Evolutionary conservation across 2,329 filamentous ascomycete species (phyloP).

Genomic region (Diaporthe citriasiana): DNA sequence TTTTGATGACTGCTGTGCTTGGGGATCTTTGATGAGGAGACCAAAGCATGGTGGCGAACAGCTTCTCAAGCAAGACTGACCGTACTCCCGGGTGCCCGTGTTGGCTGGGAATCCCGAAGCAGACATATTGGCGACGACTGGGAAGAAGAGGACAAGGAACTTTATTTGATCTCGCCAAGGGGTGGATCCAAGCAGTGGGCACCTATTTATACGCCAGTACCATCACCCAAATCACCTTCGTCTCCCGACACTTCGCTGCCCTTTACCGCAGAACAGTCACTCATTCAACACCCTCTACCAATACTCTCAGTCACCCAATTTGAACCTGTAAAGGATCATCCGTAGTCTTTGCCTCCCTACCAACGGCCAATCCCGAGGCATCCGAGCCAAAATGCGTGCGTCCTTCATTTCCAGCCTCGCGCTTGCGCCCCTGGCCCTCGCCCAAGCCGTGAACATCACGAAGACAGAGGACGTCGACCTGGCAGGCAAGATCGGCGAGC

Average conservation of each 20-base stretch:
- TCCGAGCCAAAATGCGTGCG: neutral
- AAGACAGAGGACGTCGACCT: slow-evolving; percentile 13
- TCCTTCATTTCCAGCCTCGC: slow-evolving; percentile 3
- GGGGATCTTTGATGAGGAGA: neutral
- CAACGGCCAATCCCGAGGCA: neutral
- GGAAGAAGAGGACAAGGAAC: neutral
- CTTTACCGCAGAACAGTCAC: neutral
- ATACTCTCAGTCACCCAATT: neutral
- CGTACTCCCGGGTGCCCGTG: neutral
- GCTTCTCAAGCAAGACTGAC: too few relatives aligned
- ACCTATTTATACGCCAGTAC: slow-evolving; percentile 5
- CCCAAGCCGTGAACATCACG: slow-evolving; percentile 29
- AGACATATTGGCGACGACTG: neutral
- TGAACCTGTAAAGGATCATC: too few relatives aligned
- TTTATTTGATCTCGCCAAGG: slow-evolving; percentile 23
- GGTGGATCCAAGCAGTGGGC: slow-evolving; percentile 12
- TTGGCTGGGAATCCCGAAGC: neutral
- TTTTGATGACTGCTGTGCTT: neutral
- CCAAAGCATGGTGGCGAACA: neutral
- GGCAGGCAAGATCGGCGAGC: neutral
- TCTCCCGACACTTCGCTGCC: too few relatives aligned
- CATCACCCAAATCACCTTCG: neutral
- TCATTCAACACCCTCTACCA: neutral
- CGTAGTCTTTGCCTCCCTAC: neutral
- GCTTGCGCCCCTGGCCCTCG: slow-evolving; percentile 6